Percentiles rank a stretch among this genome's conserved stretches.
These are phyloP conservation scores for Monilinia polystroma DNA, from an alignment of 2,329 filamentous ascomycete genomes.

Conservation along the genomic window DNA sequence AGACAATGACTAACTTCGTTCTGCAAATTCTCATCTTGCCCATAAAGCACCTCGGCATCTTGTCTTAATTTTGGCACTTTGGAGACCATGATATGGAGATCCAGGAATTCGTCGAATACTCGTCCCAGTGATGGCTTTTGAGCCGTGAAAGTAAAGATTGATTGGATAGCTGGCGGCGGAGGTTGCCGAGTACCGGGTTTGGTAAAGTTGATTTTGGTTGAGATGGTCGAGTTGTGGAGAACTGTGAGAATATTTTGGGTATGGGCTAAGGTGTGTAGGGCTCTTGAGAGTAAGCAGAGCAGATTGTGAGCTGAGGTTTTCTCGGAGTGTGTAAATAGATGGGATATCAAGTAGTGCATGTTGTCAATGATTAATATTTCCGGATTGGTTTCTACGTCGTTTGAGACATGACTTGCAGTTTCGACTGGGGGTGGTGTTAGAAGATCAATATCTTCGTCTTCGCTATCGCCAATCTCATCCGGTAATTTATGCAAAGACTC, in stretches of 20 bases:
- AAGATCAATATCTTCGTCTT: constrained; percentile 11
- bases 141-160: constrained; percentile 31
- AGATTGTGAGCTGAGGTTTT: constrained; percentile 49
- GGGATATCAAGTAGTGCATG: constrained; percentile 51
- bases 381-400: constrained; percentile 22
- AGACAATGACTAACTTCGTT: constrained; percentile 20
- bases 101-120: constrained; percentile 54
- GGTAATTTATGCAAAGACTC: background rate
- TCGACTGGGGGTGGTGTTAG: background rate
- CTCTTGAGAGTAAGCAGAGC: constrained; percentile 50
- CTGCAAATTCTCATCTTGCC: constrained; percentile 12
- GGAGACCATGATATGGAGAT: constrained; percentile 55
- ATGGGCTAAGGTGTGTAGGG: constrained; percentile 48
- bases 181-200: constrained; percentile 13
- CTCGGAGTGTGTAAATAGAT: constrained; percentile 51
- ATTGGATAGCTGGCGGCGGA: constrained; percentile 17
- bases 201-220: constrained; percentile 26
- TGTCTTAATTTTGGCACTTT: constrained; percentile 44
- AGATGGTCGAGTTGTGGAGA: constrained; percentile 52
- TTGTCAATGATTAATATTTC: constrained; percentile 57
- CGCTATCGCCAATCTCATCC: constrained; percentile 42
- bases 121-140: constrained; percentile 45
- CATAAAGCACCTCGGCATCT: constrained; percentile 44
- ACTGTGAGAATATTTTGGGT: constrained; percentile 50
- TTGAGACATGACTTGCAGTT: background rate